Evolutionary conservation across 2,329 filamentous ascomycete species (phyloP).

Genomic region (Neopestalotiopsis rosae): DNA sequence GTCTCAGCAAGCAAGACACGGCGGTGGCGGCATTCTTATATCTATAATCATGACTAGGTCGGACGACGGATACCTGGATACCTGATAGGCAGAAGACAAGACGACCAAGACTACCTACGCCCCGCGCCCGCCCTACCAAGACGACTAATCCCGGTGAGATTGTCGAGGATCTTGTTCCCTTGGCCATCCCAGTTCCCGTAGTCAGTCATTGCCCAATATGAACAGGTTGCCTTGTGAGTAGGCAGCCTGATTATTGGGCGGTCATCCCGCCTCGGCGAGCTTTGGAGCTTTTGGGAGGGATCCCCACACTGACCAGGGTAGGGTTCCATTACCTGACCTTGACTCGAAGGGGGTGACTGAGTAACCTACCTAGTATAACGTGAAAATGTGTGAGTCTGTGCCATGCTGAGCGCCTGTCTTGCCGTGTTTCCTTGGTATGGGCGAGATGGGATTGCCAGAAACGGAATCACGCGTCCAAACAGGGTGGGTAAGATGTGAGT

Average conservation of each 20-base stretch:
- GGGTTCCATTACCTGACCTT: not conserved
- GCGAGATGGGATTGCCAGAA: not conserved
- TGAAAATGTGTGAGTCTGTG: not conserved
- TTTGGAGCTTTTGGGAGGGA: not conserved
- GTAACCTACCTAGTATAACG: constrained; percentile 4
- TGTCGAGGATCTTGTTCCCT: not conserved
- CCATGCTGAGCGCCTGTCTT: not conserved
- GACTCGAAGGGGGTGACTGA: not conserved
- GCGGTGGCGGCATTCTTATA: constrained; percentile 17
- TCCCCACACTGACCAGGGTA: not conserved
- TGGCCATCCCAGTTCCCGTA: not conserved
- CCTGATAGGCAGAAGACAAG: constrained; percentile 16
- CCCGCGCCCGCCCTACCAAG: not conserved
- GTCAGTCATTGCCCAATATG: constrained; percentile 14
- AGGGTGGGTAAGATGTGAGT: constrained; percentile 13
- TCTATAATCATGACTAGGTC: constrained; percentile 1
- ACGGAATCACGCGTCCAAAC: constrained; percentile 17
- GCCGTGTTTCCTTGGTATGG: not conserved
- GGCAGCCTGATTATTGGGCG: constrained; percentile 17
- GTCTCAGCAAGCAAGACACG: constrained; percentile 8
- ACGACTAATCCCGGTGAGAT: constrained; percentile 6
- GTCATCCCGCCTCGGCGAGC: constrained; percentile 17
- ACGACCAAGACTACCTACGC: not conserved
- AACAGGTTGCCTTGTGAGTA: constrained; percentile 19
- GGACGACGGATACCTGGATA: too few relatives aligned